A percentile compares a stretch with the other conserved stretches of the same genome.
These are phyloP conservation scores for Penicillium sp. DNA, from an alignment of 2,329 filamentous ascomycete species.

Conservation along the genomic window DNA sequence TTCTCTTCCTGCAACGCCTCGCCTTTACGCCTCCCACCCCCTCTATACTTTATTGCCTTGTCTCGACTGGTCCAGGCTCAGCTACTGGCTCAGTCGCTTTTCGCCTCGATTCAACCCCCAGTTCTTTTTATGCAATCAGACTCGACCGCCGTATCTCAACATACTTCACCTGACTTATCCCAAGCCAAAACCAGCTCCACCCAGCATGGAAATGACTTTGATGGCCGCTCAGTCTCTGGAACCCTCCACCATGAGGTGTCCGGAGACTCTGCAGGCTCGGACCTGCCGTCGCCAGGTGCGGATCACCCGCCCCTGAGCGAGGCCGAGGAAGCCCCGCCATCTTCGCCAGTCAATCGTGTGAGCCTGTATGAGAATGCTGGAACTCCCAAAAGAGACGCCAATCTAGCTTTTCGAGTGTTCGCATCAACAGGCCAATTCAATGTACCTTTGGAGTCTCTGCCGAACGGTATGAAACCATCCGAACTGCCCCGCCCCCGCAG, in stretches of 20 bases:
- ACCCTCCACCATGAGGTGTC: slow-evolving; percentile 42
- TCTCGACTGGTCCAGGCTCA: slow-evolving; percentile 51
- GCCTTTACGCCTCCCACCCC: slow-evolving; percentile 7
- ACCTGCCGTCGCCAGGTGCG: slow-evolving; percentile 20
- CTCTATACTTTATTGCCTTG: slow-evolving; percentile 4
- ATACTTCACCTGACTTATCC: slow-evolving; percentile 41
- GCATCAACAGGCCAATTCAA: slow-evolving; percentile 44
- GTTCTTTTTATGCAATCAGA: slow-evolving; percentile 65
- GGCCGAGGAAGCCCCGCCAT: slow-evolving; percentile 28
- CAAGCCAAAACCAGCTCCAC: slow-evolving; percentile 38
- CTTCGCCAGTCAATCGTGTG: slow-evolving; percentile 51
- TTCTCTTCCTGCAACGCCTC: slow-evolving; percentile 12
- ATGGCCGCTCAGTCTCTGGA: slow-evolving; percentile 45
- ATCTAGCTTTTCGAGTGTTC: slow-evolving; percentile 53
- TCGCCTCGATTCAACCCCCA: slow-evolving; percentile 31
- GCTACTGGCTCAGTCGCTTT: slow-evolving; percentile 56
- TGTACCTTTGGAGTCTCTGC: slow-evolving; percentile 60
- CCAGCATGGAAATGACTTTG: slow-evolving; percentile 60
- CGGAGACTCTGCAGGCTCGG: slow-evolving; percentile 31
- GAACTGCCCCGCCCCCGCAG: slow-evolving; percentile 3
- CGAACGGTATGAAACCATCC: slow-evolving; percentile 65
- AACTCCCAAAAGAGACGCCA: slow-evolving; percentile 37
- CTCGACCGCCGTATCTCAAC: slow-evolving; percentile 51
- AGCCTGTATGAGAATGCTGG: slow-evolving; percentile 55
- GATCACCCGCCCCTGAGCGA: slow-evolving; percentile 28